Percentiles rank a stretch among this genome's conserved stretches.
Conservation (phyloP, 495 filamentous ascomycete species). For the Neurospora sp. region DNA sequence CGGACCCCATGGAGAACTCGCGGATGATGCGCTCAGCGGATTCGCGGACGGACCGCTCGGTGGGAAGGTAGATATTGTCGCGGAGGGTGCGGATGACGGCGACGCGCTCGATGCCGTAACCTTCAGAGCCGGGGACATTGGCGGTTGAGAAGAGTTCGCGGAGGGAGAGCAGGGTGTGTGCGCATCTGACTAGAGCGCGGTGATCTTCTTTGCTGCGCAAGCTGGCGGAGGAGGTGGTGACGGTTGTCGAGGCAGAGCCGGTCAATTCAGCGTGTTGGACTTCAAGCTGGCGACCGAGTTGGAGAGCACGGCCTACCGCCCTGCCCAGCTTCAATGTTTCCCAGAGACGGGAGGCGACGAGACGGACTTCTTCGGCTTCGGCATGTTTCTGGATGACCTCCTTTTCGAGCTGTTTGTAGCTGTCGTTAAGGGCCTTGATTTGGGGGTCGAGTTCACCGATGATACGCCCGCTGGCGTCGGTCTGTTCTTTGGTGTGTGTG, state of each 20-base stretch:
- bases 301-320: conserved; percentile 63
- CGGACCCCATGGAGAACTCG: conserved; percentile 71
- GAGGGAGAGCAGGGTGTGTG: conserved; percentile 63
- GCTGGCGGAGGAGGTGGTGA: conserved; percentile 10
- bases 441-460: conserved; percentile 65
- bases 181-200: conserved; percentile 65
- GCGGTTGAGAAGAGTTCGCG: conserved; percentile 59
- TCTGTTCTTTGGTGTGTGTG: conserved; percentile 61
- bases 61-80: conserved; percentile 54
- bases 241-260: conserved; percentile 18
- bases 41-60: conserved; percentile 56
- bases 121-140: conserved; percentile 57
- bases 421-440: conserved; percentile 66
- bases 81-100: conserved; percentile 58
- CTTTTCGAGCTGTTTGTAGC: conserved; percentile 70
- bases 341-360: conserved; percentile 64
- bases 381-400: conserved; percentile 77
- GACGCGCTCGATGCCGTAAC: conserved; percentile 61
- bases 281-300: conserved; percentile 78
- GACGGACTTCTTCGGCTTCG: conserved; percentile 65
- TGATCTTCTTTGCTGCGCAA: conserved; percentile 52
- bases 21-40: conserved; percentile 71
- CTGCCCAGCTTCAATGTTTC: conserved; percentile 68
- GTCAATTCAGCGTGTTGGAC: conserved; percentile 53
- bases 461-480: conserved; percentile 56